Conservation (phyloP, 1,284 basidiomycete species). For the Microbotryum violaceum region DNA sequence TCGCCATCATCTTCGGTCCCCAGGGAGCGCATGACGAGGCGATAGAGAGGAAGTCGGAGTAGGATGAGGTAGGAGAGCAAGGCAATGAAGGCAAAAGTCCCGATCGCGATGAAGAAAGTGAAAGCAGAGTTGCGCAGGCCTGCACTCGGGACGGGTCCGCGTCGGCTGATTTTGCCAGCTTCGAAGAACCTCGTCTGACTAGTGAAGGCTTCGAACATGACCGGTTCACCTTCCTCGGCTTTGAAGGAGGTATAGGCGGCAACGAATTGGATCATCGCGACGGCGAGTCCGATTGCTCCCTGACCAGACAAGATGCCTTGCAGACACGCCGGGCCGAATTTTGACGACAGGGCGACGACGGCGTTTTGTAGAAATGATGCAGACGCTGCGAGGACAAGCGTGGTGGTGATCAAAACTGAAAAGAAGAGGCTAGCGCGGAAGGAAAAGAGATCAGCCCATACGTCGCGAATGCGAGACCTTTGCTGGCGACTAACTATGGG, state of each 20-base stretch:
- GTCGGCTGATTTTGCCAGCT: neutral
- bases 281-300: slow-evolving; percentile 34
- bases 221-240: neutral
- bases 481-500: slow-evolving; percentile 3
- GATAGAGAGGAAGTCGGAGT: slow-evolving; percentile 25
- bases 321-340: slow-evolving; percentile 35
- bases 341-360: slow-evolving; percentile 32
- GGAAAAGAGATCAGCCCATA: neutral
- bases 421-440: slow-evolving; percentile 26
- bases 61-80: slow-evolving; percentile 23
- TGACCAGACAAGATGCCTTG: slow-evolving; percentile 37
- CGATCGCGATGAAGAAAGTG: slow-evolving; percentile 33
- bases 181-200: neutral
- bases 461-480: too few species aligned
- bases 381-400: slow-evolving; percentile 21
- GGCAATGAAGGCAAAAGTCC: slow-evolving; percentile 26
- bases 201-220: neutral
- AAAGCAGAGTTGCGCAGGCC: slow-evolving; percentile 25
- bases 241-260: slow-evolving; percentile 29
- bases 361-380: slow-evolving; percentile 33
- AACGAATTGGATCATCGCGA: slow-evolving; percentile 35
- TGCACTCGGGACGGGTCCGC: neutral
- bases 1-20: too few species aligned
- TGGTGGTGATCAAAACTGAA: slow-evolving; percentile 21
- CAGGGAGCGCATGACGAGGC: slow-evolving; percentile 21